Percentiles rank a stretch among this genome's conserved stretches.
These are phyloP conservation scores for Aspergillus ellipticus DNA, from an alignment of 495 filamentous ascomycete genomes.

Conservation along the genomic window DNA sequence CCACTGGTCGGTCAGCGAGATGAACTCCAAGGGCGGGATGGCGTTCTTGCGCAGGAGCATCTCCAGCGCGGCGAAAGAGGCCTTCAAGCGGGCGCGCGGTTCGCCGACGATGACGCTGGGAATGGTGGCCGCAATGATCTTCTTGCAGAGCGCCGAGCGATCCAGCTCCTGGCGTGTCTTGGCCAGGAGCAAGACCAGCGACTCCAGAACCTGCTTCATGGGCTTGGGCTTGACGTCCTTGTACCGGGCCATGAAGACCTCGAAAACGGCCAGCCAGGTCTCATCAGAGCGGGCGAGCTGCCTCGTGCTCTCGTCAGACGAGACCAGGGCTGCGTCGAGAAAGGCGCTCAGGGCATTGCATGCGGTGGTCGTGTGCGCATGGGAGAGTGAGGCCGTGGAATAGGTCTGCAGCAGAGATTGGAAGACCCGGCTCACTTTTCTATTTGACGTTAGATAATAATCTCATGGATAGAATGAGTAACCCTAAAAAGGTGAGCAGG, in stretches of 20 bases:
- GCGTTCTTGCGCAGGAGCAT: constrained; percentile 38
- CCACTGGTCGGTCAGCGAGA: constrained; percentile 31
- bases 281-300: constrained; percentile 44
- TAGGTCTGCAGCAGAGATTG: constrained; percentile 36
- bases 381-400: constrained; percentile 34
- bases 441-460: constrained; percentile 18
- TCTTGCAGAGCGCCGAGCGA: constrained; percentile 16
- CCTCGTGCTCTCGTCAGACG: constrained; percentile 29
- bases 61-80: constrained; percentile 39
- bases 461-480: neutral
- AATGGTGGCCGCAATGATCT: constrained; percentile 24
- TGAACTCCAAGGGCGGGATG: constrained; percentile 27
- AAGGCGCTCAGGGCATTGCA: constrained; percentile 48
- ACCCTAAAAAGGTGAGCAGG: neutral
- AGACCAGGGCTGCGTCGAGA: constrained; percentile 40
- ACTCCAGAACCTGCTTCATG: constrained; percentile 66
- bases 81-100: constrained; percentile 38
- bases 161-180: constrained; percentile 42
- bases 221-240: constrained; percentile 71
- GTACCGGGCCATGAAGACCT: constrained; percentile 68
- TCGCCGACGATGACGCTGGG: constrained; percentile 40
- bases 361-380: constrained; percentile 37
- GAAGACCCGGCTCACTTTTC: constrained; percentile 38
- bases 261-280: constrained; percentile 58
- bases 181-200: constrained; percentile 49